Percentiles rank a stretch among this genome's conserved stretches.
Evolutionary conservation across 1,284 basidiomycete genomes (phyloP).

Genomic region (Pterula multifida): DNA sequence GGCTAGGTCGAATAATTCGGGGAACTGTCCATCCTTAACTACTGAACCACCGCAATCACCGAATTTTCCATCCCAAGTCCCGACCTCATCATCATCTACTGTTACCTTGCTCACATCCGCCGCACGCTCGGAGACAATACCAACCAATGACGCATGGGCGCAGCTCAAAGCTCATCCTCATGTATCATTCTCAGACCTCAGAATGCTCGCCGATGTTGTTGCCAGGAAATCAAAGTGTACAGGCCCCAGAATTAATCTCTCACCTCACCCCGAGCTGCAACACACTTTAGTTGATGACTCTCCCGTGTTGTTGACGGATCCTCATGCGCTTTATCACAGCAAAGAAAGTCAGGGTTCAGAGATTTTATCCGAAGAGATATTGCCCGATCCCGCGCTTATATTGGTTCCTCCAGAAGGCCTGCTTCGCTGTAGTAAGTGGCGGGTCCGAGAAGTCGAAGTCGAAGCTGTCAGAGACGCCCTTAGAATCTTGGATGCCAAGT

Average conservation of each 20-base stretch:
- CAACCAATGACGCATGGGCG: constrained; percentile 78
- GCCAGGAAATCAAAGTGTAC: constrained; percentile 70
- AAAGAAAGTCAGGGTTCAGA: not conserved
- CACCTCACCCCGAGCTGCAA: constrained; percentile 39
- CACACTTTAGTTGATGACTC: constrained; percentile 29
- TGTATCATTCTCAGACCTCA: constrained; percentile 69
- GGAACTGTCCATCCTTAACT: constrained; percentile 6
- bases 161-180: constrained; percentile 84
- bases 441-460: constrained; percentile 61
- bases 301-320: constrained; percentile 37
- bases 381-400: constrained; percentile 16
- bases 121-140: constrained; percentile 43
- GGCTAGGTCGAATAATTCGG: not conserved
- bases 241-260: constrained; percentile 58
- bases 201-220: constrained; percentile 79
- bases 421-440: constrained; percentile 45
- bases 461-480: constrained; percentile 73
- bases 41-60: constrained; percentile 12
- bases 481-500: constrained; percentile 65
- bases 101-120: constrained; percentile 4
- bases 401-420: constrained; percentile 49
- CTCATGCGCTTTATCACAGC: constrained; percentile 40
- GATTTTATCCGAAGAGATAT: not conserved
- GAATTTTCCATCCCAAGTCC: constrained; percentile 12
- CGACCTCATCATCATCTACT: constrained; percentile 17